Percentiles rank a stretch among this genome's conserved stretches.
Conservation (phyloP, 2,329 filamentous ascomycete species). For the Ceratocystis cacaofunesta region DNA sequence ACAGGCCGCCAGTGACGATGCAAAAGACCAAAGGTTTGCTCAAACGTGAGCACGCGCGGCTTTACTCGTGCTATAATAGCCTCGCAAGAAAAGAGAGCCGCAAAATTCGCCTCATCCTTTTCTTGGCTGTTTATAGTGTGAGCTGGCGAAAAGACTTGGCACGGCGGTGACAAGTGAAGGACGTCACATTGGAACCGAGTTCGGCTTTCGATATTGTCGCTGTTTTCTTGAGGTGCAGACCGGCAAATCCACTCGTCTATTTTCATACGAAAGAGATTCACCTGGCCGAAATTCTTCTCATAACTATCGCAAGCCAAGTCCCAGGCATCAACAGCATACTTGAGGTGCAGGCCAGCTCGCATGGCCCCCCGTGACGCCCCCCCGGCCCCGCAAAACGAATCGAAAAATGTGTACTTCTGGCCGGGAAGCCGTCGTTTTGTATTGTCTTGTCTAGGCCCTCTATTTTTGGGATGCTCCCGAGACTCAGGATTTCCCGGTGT, state of each 20-base stretch:
- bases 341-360: constrained; percentile 40
- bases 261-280: constrained; percentile 33
- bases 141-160: constrained; percentile 59
- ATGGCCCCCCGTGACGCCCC: constrained; percentile 53
- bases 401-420: constrained; percentile 51
- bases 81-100: constrained; percentile 38
- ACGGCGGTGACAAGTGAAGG: constrained; percentile 62
- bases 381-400: constrained; percentile 59
- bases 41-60: constrained; percentile 59
- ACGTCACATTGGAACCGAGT: constrained; percentile 40
- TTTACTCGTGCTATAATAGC: constrained; percentile 41
- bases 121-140: constrained; percentile 51
- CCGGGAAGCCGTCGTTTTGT: constrained; percentile 17
- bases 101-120: constrained; percentile 56
- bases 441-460: not conserved
- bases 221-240: constrained; percentile 8
- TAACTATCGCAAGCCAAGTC: constrained; percentile 43
- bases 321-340: constrained; percentile 51
- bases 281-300: constrained; percentile 39
- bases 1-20: constrained; percentile 36
- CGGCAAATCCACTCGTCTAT: constrained; percentile 34
- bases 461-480: not conserved
- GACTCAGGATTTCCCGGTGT: not conserved
- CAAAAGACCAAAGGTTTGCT: constrained; percentile 60
- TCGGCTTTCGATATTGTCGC: constrained; percentile 15